Percentiles rank a stretch among this genome's conserved stretches.
Conservation (phyloP, 306 rosid species). For the Cicer arietinum region DNA sequence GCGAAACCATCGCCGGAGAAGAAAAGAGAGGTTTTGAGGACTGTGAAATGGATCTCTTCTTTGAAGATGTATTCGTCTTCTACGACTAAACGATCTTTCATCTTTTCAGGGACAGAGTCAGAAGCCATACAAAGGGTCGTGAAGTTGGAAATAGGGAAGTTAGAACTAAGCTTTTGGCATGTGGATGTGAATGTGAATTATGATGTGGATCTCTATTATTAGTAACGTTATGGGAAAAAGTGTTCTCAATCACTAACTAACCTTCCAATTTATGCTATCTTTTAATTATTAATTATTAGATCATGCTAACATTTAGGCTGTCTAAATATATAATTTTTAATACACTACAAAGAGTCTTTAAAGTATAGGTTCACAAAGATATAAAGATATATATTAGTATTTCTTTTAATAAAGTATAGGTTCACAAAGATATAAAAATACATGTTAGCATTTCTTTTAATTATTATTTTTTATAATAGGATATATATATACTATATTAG, state of each 20-base stretch:
- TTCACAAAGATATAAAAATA: too few relatives aligned
- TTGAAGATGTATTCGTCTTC: slow-evolving; percentile 53
- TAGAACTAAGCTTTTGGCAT: background rate
- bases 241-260: background rate
- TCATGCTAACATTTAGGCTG: too few relatives aligned
- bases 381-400: too few relatives aligned
- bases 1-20: slow-evolving; percentile 87
- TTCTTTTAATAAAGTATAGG: too few relatives aligned
- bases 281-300: background rate
- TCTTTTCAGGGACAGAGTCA: slow-evolving; percentile 1
- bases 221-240: background rate
- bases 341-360: too few relatives aligned
- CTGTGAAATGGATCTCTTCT: slow-evolving; percentile 72
- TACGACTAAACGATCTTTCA: slow-evolving; percentile 45
- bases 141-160: background rate
- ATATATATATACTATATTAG: too few relatives aligned
- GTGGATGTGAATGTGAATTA: slow-evolving; percentile 1
- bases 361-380: too few relatives aligned
- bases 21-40: slow-evolving; percentile 85
- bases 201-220: background rate
- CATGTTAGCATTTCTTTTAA: too few relatives aligned
- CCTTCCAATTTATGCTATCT: background rate
- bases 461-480: too few relatives aligned
- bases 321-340: too few relatives aligned
- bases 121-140: slow-evolving; percentile 12